phyloP scores from a whole-genome alignment of 1,139 yeast genomes.

The Protomyces inouyei region DNA sequence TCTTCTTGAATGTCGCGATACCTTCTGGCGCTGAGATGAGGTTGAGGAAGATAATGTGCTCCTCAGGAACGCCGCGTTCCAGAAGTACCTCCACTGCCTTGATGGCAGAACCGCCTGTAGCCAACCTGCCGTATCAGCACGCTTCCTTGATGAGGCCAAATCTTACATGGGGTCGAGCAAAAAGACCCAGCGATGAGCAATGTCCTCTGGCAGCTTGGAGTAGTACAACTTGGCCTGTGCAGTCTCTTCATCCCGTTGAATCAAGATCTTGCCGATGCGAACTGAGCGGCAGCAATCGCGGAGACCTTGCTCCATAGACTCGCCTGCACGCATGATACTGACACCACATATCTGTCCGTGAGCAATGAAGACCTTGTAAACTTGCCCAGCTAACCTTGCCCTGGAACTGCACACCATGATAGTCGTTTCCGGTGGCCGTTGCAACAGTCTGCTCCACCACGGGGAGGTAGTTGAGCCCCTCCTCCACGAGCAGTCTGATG shows the following conservation, averaged over 20 bases:
- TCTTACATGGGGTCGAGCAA: slow-evolving; percentile 77
- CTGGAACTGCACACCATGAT: slow-evolving; percentile 72
- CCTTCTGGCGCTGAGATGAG: slow-evolving; percentile 95
- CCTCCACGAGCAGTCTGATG: slow-evolving; percentile 86
- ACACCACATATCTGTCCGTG: slow-evolving; percentile 72
- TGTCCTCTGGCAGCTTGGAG: slow-evolving; percentile 90
- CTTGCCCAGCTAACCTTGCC: slow-evolving; percentile 50
- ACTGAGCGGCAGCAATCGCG: slow-evolving; percentile 96
- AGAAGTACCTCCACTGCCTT: slow-evolving; percentile 92
- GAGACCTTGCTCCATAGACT: slow-evolving; percentile 95
- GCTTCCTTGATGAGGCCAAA: not conserved
- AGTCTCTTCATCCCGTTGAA: slow-evolving; percentile 95
- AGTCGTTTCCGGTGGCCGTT: slow-evolving; percentile 58
- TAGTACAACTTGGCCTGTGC: slow-evolving; percentile 57
- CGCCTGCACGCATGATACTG: slow-evolving; percentile 95
- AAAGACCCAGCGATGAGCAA: slow-evolving; percentile 79
- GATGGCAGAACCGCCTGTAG: slow-evolving; percentile 96
- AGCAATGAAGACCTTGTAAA: not conserved
- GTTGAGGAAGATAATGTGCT: slow-evolving; percentile 81
- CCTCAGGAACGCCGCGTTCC: slow-evolving; percentile 78
- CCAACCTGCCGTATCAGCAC: slow-evolving; percentile 44
- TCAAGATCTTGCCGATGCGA: slow-evolving; percentile 88
- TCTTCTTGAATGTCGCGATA: slow-evolving; percentile 65
- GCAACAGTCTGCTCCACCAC: slow-evolving; percentile 61
- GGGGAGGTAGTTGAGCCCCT: slow-evolving; percentile 82